Evolutionary conservation across 2,329 filamentous ascomycete species (phyloP).

Genomic region (Fusarium anthophilum): DNA sequence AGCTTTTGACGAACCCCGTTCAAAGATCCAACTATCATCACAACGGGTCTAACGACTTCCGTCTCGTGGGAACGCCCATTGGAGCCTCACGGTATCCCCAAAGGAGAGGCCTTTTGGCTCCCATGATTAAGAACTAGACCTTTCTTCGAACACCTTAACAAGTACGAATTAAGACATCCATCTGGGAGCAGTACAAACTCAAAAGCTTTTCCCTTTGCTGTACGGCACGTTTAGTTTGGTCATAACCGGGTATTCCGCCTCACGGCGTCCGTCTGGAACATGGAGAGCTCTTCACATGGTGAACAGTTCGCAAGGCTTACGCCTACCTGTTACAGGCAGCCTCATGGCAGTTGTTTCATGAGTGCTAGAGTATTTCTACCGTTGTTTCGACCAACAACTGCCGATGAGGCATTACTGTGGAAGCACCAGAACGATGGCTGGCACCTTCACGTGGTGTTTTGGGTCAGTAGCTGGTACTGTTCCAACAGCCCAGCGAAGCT

Average conservation of each 20-base stretch:
- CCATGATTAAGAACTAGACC: not conserved
- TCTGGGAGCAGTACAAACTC: not conserved
- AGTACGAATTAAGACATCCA: not conserved
- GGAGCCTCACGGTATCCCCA: not conserved
- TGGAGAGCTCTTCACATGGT: not conserved
- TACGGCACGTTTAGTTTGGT: not conserved
- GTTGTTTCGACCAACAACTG: not conserved
- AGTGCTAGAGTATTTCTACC: not conserved
- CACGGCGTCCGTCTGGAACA: not conserved
- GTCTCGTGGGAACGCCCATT: not conserved
- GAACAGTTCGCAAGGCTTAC: not conserved
- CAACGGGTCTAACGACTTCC: not conserved
- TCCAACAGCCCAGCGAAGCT: not conserved
- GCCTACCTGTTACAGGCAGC: not conserved
- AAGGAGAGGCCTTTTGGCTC: too few species aligned
- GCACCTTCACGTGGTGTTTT: not conserved
- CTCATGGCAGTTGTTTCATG: not conserved
- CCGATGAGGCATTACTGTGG: not conserved
- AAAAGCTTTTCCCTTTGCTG: rapidly evolving
- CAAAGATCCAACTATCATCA: not conserved
- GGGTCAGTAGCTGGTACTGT: not conserved
- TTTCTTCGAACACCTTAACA: not conserved
- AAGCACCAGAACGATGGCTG: not conserved
- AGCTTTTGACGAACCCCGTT: not conserved
- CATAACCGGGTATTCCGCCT: not conserved